These are phyloP conservation scores for Claviceps sp. DNA, from an alignment of 2,329 filamentous ascomycete genomes.

Conservation along the genomic window DNA sequence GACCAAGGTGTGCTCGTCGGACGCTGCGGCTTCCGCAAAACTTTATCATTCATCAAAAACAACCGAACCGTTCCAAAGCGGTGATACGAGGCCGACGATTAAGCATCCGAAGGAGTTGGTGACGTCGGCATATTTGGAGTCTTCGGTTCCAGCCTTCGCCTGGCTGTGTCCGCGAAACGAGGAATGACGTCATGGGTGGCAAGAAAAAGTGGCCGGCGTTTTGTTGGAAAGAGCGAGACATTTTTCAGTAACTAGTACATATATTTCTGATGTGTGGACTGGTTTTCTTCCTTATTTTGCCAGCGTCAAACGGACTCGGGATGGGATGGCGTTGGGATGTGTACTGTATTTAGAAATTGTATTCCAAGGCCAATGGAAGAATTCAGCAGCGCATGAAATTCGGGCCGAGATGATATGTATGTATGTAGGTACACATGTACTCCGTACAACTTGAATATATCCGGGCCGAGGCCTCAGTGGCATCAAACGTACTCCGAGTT, in stretches of 20 bases:
- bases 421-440: too few species aligned
- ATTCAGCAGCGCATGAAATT: background rate
- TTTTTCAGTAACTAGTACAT: background rate
- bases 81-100: background rate
- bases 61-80: background rate
- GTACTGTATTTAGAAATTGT: background rate
- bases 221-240: constrained; percentile 1
- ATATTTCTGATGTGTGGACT: background rate
- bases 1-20: background rate
- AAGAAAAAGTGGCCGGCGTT: background rate
- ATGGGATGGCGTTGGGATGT: background rate
- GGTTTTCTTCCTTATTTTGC: background rate
- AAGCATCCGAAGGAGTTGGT: background rate
- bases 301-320: background rate
- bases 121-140: too few species aligned
- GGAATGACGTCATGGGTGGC: background rate
- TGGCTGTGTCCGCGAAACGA: background rate
- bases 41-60: background rate
- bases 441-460: too few species aligned
- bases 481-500: too few species aligned
- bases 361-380: background rate
- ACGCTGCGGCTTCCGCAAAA: background rate
- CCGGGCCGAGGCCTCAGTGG: too few species aligned
- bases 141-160: too few species aligned
- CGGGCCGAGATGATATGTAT: background rate